Conservation (phyloP, 2,329 filamentous ascomycete genomes). For the Hirsutella minnesotensis region DNA sequence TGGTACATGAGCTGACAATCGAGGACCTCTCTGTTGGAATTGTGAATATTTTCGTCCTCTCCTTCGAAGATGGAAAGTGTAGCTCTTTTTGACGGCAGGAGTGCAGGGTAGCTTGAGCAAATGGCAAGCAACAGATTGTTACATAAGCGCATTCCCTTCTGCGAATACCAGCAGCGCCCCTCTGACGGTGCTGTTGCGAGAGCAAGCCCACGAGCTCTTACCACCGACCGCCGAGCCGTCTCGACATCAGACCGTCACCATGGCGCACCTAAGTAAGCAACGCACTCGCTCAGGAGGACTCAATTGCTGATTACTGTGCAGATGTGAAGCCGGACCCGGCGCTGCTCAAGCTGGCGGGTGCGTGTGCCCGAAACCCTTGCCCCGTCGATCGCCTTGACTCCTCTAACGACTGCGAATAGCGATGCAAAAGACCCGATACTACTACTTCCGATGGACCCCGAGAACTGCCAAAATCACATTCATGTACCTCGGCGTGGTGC, state of each 20-base stretch:
- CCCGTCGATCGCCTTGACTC: conserved; percentile 3
- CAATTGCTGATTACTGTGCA: conserved; percentile 15
- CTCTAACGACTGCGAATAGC: conserved; percentile 37
- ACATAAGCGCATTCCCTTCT: no score
- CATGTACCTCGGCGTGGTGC: conserved; percentile 63
- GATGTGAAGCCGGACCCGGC: conserved; percentile 31
- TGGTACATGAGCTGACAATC: no score
- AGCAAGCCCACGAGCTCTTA: background rate
- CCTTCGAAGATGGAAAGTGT: no score
- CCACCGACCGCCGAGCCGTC: background rate
- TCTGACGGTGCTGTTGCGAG: background rate
- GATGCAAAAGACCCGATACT: conserved; percentile 75
- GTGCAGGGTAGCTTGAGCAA: no score
- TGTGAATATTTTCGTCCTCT: no score
- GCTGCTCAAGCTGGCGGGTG: conserved; percentile 27
- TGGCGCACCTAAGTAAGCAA: conserved; percentile 27
- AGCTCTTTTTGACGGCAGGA: no score
- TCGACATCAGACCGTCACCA: conserved; percentile 14
- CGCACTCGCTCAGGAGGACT: background rate
- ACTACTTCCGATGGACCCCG: conserved; percentile 90
- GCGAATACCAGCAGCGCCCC: no score
- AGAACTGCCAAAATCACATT: conserved; percentile 72
- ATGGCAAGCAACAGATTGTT: no score
- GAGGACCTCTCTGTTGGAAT: no score
- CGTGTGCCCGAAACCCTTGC: conserved; percentile 9